Evolutionary conservation across 352 stramenopile genomes (phyloP).

Genomic region (Globisporangium acanthophoron): DNA sequence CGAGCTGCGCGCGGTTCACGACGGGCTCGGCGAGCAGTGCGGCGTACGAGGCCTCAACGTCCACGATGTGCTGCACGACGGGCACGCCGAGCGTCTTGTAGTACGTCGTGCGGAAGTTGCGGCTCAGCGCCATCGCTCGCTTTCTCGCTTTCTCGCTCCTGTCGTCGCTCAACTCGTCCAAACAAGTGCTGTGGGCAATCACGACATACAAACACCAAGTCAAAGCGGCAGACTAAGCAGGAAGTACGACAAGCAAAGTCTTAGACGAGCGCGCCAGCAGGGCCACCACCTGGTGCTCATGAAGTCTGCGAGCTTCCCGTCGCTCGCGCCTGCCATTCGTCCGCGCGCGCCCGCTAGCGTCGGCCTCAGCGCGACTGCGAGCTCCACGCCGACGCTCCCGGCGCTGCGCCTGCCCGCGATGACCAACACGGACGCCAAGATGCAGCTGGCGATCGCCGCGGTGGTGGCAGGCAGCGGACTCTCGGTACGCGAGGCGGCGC

Average conservation of each 20-base stretch:
- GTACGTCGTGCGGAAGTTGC: conserved; percentile 84
- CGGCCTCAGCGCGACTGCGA: not conserved
- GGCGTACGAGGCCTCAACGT: conserved; percentile 70
- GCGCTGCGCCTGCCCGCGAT: conserved; percentile 1
- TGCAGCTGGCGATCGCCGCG: conserved; percentile 60
- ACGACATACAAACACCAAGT: conserved; percentile 1
- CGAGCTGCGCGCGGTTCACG: conserved; percentile 61
- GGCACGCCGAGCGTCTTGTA: conserved; percentile 86
- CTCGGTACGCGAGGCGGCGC: conserved; percentile 67
- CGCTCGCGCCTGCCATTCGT: not conserved
- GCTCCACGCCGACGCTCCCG: not conserved
- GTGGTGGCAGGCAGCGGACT: conserved; percentile 54
- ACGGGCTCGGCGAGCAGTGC: conserved; percentile 47
- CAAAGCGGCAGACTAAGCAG: not conserved
- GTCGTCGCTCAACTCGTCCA: not conserved
- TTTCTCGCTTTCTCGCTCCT: not conserved
- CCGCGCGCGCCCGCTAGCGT: not conserved
- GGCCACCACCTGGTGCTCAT: not conserved
- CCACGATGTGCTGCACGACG: conserved; percentile 78
- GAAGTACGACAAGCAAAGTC: not conserved
- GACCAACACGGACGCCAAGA: conserved; percentile 27
- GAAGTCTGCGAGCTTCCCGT: not conserved
- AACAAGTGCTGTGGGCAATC: not conserved
- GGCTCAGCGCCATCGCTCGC: conserved; percentile 45
- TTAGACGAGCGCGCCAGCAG: too few species aligned